These are phyloP conservation scores for Pichia nanzhaoensis DNA, from an alignment of 805 yeast species.

Conservation along the genomic window DNA sequence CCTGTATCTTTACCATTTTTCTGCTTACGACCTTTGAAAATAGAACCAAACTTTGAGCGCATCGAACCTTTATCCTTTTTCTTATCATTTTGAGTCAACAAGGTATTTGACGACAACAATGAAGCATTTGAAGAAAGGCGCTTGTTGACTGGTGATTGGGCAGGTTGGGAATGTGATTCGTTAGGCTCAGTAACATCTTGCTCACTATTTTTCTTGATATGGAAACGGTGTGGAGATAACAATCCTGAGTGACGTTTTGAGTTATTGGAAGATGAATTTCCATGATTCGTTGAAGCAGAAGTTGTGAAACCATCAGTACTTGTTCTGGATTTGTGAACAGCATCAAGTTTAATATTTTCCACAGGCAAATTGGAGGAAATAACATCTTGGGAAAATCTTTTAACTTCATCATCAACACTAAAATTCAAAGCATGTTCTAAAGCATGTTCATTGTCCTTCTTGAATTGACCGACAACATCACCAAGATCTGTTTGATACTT, in stretches of 20 bases:
- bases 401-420: constrained; percentile 54
- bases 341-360: constrained; percentile 17
- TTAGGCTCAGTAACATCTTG: not conserved
- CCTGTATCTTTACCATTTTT: constrained; percentile 38
- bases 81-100: constrained; percentile 5
- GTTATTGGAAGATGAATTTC: not conserved
- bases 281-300: constrained; percentile 11
- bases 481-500: constrained; percentile 56
- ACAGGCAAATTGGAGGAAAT: constrained; percentile 24
- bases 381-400: constrained; percentile 42
- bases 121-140: constrained; percentile 14
- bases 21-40: constrained; percentile 46
- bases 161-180: constrained; percentile 5
- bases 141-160: constrained; percentile 1
- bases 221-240: constrained; percentile 12
- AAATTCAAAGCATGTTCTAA: constrained; percentile 60
- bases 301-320: constrained; percentile 19
- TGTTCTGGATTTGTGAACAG: constrained; percentile 11
- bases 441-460: constrained; percentile 52
- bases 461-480: constrained; percentile 42
- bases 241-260: constrained; percentile 10
- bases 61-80: constrained; percentile 34
- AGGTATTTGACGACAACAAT: constrained; percentile 11
- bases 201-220: constrained; percentile 9
- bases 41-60: constrained; percentile 69